phyloP scores from a whole-genome alignment of 2,329 filamentous ascomycete genomes.

The Stromatinia cepivora region DNA sequence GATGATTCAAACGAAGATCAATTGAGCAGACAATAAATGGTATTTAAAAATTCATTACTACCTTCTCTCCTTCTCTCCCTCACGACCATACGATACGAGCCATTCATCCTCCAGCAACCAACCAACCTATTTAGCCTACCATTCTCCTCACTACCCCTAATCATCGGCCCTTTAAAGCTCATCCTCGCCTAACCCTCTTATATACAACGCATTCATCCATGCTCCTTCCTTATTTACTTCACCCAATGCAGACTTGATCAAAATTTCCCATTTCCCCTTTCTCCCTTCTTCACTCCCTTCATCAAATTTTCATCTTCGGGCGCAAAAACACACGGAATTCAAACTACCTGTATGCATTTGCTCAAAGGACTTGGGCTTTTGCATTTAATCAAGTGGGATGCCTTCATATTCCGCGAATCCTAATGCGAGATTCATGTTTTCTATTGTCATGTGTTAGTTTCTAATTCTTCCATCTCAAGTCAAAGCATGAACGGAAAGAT shows the following conservation, averaged over 20 bases:
- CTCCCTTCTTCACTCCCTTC: not conserved
- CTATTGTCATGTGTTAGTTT: conserved; percentile 43
- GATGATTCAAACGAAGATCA: not conserved
- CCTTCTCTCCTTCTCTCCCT: not conserved
- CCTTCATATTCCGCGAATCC: conserved; percentile 88
- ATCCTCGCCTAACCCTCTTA: not conserved
- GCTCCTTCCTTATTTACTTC: not conserved
- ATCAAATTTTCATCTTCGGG: conserved; percentile 10
- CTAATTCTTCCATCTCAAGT: not conserved
- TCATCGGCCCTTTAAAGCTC: not conserved
- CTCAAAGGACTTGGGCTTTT: conserved; percentile 4
- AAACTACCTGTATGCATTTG: conserved; percentile 22
- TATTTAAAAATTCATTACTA: not conserved
- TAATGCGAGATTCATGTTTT: conserved; percentile 93
- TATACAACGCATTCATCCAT: conserved; percentile 9
- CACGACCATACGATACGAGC: not conserved
- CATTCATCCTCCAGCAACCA: not conserved
- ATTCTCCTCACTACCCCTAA: not conserved
- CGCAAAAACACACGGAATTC: conserved; percentile 18
- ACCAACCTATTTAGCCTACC: too few species aligned
- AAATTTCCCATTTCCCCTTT: not conserved
- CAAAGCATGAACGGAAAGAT: conserved; percentile 25
- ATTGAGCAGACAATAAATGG: not conserved
- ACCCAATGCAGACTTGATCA: not conserved
- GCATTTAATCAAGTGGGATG: conserved; percentile 57